A percentile compares a stretch with the other conserved stretches of the same genome.
phyloP scores from a whole-genome alignment of 257 asterid species.

The Plantago ovata region DNA sequence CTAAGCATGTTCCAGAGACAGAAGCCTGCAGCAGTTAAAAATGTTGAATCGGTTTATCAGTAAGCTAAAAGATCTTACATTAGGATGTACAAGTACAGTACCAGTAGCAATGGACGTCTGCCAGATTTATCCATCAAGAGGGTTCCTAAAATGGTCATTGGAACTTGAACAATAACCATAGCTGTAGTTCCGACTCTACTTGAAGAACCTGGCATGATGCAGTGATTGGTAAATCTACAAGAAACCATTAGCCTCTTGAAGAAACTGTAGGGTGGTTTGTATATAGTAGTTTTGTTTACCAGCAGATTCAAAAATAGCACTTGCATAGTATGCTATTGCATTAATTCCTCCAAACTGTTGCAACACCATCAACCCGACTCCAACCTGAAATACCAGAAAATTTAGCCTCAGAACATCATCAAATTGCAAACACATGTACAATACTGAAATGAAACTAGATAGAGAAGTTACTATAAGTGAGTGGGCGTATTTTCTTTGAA shows the following conservation, averaged over 20 bases:
- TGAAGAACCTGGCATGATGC: constrained; percentile 55
- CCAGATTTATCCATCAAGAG: constrained; percentile 83
- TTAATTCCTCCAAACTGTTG: constrained; percentile 91
- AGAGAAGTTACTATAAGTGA: constrained; percentile 52
- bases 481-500: constrained; percentile 71
- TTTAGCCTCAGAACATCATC: not conserved
- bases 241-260: not conserved
- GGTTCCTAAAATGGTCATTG: constrained; percentile 67
- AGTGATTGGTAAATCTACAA: constrained; percentile 13
- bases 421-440: not conserved
- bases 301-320: constrained; percentile 76
- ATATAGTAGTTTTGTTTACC: constrained; percentile 37
- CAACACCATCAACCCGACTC: constrained; percentile 89
- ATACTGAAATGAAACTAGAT: not conserved
- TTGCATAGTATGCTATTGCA: constrained; percentile 84
- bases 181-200: constrained; percentile 65
- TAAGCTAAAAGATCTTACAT: not conserved
- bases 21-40: constrained; percentile 52
- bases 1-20: constrained; percentile 70
- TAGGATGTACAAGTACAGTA: constrained; percentile 14
- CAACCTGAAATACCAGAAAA: constrained; percentile 46
- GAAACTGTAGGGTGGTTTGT: not conserved
- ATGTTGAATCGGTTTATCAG: constrained; percentile 8
- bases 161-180: constrained; percentile 88
- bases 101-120: constrained; percentile 72